phyloP scores from a whole-genome alignment of 2,329 filamentous ascomycete species.

The Ophiosphaerella herpotricha region DNA sequence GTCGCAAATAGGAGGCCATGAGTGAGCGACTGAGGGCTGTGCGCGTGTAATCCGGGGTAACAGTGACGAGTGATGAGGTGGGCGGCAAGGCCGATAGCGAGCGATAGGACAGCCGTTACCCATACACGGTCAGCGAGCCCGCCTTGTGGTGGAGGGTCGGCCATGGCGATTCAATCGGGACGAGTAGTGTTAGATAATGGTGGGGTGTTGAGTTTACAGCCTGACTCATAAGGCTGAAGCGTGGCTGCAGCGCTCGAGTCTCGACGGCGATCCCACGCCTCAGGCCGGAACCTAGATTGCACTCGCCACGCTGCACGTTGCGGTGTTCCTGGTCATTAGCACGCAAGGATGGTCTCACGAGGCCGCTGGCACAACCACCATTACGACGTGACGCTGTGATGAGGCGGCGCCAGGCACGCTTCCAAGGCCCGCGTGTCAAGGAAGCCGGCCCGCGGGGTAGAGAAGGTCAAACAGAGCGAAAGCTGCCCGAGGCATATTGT shows the following conservation, averaged over 20 bases:
- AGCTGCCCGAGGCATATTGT: constrained; percentile 1
- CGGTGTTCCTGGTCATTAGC: constrained; percentile 9
- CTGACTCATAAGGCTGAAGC: constrained; percentile 42
- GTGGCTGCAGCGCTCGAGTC: constrained; percentile 23
- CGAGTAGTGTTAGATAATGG: constrained; percentile 6
- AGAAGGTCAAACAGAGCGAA: constrained; percentile 25
- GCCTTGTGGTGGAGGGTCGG: constrained; percentile 19
- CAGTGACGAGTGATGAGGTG: constrained; percentile 1
- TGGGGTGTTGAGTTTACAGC: constrained; percentile 18
- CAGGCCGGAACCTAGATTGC: constrained; percentile 17
- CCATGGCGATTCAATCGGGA: constrained; percentile 14
- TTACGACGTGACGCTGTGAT: constrained; percentile 12
- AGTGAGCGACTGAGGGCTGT: constrained; percentile 2
- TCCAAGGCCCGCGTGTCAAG: constrained; percentile 14
- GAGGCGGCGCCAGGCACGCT: constrained; percentile 15
- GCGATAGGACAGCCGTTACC: constrained; percentile 16
- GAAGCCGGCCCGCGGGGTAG: constrained; percentile 36
- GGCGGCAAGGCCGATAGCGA: constrained; percentile 3
- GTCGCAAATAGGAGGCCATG: constrained; percentile 13
- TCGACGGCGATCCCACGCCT: constrained; percentile 25
- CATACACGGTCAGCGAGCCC: constrained; percentile 22
- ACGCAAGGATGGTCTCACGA: constrained; percentile 25
- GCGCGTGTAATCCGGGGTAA: constrained; percentile 25
- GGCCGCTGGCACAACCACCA: constrained; percentile 7
- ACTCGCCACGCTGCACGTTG: constrained; percentile 22